Evolutionary conservation across 1,139 yeast genomes (phyloP), one percentile per base, ranked within the genome.

Genomic region (Arxiozyma heterogenica): DNA sequence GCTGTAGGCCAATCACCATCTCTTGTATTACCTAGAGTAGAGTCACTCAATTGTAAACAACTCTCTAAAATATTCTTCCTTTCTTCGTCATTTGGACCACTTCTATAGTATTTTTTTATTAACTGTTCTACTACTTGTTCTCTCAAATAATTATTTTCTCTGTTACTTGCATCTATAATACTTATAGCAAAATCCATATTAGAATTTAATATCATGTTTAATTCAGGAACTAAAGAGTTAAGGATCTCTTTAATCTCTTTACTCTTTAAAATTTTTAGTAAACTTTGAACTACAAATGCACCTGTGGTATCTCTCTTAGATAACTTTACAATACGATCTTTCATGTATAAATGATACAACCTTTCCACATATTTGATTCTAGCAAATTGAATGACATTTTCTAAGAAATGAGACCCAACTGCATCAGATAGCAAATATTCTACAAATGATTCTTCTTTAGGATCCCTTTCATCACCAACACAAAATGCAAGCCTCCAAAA

Each of bases 391-490:
- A 91, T 75, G 23, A 83, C 78, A 21, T 84, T 78, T 69, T 91
- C 91, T 46, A 91, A 74, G 72, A 91, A 90, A 71, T 90, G 97
- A 1, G 95, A 85, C 0, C 98, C 98, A 18, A 90, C 89, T 0
- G 95, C 77, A 65, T 91, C 96, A 7, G 94, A 83, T 51, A 91
- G 72, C 55, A 91, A 75, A 65, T 86, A 86, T 66, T 90, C 96
- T 44, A 90, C 84, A 68, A 86, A 90, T 1, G 93, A 81, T 59
- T 81, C 90, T 67, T 90, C 96, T 55, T 82, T 79, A 0, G 81
- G 61, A 55, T 84, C 83, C 53, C 73, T 77, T 27, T 74, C 82
- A 12, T 74, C 79, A 12, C 71, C 70, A 11, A 68, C 70, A 43
- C 66, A 66, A 61, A 77, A 76, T 1, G 73, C 68, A 38, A 74